Evolutionary conservation across 2,329 filamentous ascomycete species (phyloP), one percentile per base, ranked within the genome.

Genomic region (Colletotrichum lindemuthianum): DNA sequence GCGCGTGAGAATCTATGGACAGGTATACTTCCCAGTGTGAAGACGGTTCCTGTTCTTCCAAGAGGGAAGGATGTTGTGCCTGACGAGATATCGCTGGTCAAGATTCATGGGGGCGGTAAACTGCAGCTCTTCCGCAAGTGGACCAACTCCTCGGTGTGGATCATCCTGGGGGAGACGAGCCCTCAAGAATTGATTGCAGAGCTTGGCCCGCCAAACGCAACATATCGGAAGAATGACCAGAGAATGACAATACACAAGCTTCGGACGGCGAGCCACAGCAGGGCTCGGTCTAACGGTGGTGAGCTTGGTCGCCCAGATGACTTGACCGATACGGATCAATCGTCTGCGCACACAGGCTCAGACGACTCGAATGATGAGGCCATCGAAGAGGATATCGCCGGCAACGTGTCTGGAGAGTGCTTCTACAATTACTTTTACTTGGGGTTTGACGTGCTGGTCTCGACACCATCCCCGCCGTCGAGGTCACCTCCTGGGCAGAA

Each of bases 381-480:
- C 3, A 74, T 87, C 13, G 85, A 87, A 47, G 88, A 88, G 36
- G 85, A 86, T 36, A 74, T 80, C 4, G 79, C 81, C 1, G 80
- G 82, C 68, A 80, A 83, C 74, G 69, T 88, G 4, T 86, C 88
- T 1, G 86, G 88, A 4, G 92, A 96, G 74, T 93, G 90, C 69
- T 99, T 98, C 75, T 97, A 96, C 78, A 98, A 98, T 75, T 99
- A 99, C 76, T 99, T 97, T 74, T 91, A 95, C 69, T 90, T 97
- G 67, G 96, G 96, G 2, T 96, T 99, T 73, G 96, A 99, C 76
- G 86, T 97, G 9, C 84, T 98, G 6, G 86, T 99, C n/a, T 97
- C 95, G 1, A 88, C 89, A 36, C 90, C 92, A 0, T 88, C 87
- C 0, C 74, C 84, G 6, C 82, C 90, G 4, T 92, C 90, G 0